Conservation (phyloP, 2,329 filamentous ascomycete genomes). For the Chrysoporthe puriensis region DNA sequence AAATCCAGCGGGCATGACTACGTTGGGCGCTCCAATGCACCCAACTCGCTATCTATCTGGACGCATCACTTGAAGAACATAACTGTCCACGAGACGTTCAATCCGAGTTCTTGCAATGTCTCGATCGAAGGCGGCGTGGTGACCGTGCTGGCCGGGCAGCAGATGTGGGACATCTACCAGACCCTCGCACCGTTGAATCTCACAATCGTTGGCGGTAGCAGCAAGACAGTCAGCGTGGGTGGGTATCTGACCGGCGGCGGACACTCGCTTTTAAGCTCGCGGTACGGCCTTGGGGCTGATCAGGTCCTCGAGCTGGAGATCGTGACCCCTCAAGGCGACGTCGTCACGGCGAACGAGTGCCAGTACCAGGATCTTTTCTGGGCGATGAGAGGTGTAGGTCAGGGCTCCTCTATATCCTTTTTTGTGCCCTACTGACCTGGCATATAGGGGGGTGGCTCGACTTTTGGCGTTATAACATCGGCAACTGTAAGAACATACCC, state of each 20-base stretch:
- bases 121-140: conserved; percentile 41
- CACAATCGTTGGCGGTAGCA: conserved; percentile 58
- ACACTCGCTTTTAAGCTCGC: conserved; percentile 56
- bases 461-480: conserved; percentile 6
- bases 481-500: neutral
- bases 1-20: too few relatives aligned
- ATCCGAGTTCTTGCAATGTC: too few relatives aligned
- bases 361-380: conserved; percentile 64
- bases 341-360: conserved; percentile 55
- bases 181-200: conserved; percentile 49
- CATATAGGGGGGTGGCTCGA: conserved; percentile 30
- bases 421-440: too few relatives aligned
- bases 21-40: too few relatives aligned
- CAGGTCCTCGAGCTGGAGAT: conserved; percentile 63
- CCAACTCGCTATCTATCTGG: conserved; percentile 31
- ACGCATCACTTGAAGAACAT: conserved; percentile 26
- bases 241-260: conserved; percentile 66
- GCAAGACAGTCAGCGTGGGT: conserved; percentile 60
- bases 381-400: conserved; percentile 59
- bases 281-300: conserved; percentile 64
- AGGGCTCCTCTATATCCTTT: too few relatives aligned
- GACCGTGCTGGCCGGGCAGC: conserved; percentile 56
- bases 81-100: too few relatives aligned
- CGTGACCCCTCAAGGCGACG: conserved; percentile 55
- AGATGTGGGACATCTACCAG: conserved; percentile 53